Percentiles rank a stretch among this genome's conserved stretches.
Conservation (phyloP, 495 filamentous ascomycete species). For the Astrocystis sublimbata region DNA sequence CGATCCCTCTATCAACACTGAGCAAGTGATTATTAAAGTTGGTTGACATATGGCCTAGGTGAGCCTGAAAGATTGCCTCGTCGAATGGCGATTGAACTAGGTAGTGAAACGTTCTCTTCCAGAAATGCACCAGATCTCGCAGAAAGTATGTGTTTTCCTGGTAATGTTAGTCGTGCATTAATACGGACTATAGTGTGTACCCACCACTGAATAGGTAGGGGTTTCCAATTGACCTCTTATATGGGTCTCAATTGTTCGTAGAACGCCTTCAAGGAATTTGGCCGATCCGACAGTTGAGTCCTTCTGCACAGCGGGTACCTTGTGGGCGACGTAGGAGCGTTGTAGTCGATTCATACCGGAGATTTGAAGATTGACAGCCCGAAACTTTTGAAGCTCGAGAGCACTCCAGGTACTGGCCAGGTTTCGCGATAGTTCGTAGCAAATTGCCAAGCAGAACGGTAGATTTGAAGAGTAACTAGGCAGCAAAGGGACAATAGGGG, state of each 20-base stretch:
- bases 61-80: slow-evolving; percentile 56
- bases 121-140: slow-evolving; percentile 52
- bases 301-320: slow-evolving; percentile 60
- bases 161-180: slow-evolving; percentile 23
- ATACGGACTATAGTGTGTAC: slow-evolving; percentile 15
- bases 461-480: slow-evolving; percentile 30
- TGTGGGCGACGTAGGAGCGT: slow-evolving; percentile 60
- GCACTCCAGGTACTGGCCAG: slow-evolving; percentile 34
- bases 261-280: slow-evolving; percentile 39
- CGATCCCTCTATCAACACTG: slow-evolving; percentile 20
- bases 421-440: slow-evolving; percentile 55
- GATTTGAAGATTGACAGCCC: slow-evolving; percentile 49
- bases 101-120: slow-evolving; percentile 57
- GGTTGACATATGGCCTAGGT: slow-evolving; percentile 42
- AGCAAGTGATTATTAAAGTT: slow-evolving; percentile 29
- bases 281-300: slow-evolving; percentile 60
- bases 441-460: slow-evolving; percentile 46
- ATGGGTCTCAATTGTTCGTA: slow-evolving; percentile 38
- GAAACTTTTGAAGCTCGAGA: slow-evolving; percentile 37
- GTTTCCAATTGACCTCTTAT: slow-evolving; percentile 28
- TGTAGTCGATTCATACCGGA: slow-evolving; percentile 69
- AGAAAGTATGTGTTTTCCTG: slow-evolving; percentile 24
- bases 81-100: slow-evolving; percentile 47
- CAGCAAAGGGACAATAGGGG: slow-evolving; percentile 49
- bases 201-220: slow-evolving; percentile 33